Percentiles rank a stretch among this genome's conserved stretches.
Conservation (phyloP, 345 rosid species). For the Bruguiera sexangula region DNA sequence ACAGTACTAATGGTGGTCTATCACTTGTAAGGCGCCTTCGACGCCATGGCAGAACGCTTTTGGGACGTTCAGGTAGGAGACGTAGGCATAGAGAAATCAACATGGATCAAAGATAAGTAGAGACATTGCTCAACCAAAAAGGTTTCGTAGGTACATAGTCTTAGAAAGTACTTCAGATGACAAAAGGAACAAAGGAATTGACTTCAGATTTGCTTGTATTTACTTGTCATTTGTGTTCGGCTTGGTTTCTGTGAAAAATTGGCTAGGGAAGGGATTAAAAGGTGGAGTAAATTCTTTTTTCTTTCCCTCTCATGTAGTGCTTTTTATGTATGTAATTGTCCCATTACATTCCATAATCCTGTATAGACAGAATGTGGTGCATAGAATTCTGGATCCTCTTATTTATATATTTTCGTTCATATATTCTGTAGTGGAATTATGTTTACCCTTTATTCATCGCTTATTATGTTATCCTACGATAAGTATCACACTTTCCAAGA, state of each 20-base stretch:
- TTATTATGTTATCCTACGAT: no score
- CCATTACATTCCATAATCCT: constrained; percentile 7
- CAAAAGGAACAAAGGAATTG: constrained; percentile 11
- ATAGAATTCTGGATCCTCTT: no score
- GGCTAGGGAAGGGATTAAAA: constrained; percentile 1
- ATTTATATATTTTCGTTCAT: no score
- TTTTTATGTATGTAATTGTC: neutral
- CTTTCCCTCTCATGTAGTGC: neutral
- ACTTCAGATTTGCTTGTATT: constrained; percentile 12
- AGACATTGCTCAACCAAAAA: neutral
- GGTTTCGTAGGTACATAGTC: constrained; percentile 12
- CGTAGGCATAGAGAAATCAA: constrained; percentile 61
- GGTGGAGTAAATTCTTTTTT: constrained; percentile 1
- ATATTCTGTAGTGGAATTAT: no score
- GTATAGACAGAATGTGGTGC: constrained; percentile 1
- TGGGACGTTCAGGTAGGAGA: constrained; percentile 74
- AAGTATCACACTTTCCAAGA: no score
- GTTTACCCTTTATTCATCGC: no score
- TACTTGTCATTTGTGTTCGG: neutral
- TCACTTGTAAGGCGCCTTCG: constrained; percentile 68
- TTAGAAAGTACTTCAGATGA: constrained; percentile 14
- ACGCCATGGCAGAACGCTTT: constrained; percentile 55
- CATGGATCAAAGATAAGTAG: constrained; percentile 19
- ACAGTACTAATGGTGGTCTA: constrained; percentile 31
- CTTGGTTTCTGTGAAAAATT: neutral